Conservation (phyloP, 2,329 filamentous ascomycete species). For the Thielaviopsis punctulata region DNA sequence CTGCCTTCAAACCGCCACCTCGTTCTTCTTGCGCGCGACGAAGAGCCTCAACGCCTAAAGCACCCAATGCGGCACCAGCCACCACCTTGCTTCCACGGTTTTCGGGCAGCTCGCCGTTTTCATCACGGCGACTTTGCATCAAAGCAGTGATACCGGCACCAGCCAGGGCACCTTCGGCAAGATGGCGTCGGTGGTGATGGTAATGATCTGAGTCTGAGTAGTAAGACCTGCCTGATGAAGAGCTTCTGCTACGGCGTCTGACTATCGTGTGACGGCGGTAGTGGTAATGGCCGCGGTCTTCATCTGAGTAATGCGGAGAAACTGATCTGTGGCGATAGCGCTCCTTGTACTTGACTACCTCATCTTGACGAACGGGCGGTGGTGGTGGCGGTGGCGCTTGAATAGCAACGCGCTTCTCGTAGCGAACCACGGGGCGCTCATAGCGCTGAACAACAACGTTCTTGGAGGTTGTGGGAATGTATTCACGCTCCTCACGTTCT, state of each 20-base stretch:
- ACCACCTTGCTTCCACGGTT: conserved; percentile 40
- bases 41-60: conserved; percentile 42
- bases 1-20: conserved; percentile 38
- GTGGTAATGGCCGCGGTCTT: conserved; percentile 27
- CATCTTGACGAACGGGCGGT: conserved; percentile 18
- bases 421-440: conserved; percentile 7
- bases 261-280: conserved; percentile 26
- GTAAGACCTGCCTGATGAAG: conserved; percentile 18
- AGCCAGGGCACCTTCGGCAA: conserved; percentile 48
- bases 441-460: conserved; percentile 7
- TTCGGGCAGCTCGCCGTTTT: conserved; percentile 31
- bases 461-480: conserved; percentile 17
- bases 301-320: conserved; percentile 20
- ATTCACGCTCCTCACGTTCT: conserved; percentile 36
- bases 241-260: conserved; percentile 28
- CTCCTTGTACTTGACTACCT: conserved; percentile 18
- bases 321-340: conserved; percentile 23
- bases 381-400: conserved; percentile 21
- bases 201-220: conserved; percentile 9
- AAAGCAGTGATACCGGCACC: conserved; percentile 45
- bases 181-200: conserved; percentile 37
- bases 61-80: conserved; percentile 44
- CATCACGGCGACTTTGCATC: conserved; percentile 35
- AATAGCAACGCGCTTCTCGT: conserved; percentile 34
- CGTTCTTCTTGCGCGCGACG: conserved; percentile 40